Percentiles rank a stretch among this genome's conserved stretches.
These are phyloP conservation scores for Rugonectria rugulosa DNA, from an alignment of 2,329 filamentous ascomycete genomes.

Conservation along the genomic window DNA sequence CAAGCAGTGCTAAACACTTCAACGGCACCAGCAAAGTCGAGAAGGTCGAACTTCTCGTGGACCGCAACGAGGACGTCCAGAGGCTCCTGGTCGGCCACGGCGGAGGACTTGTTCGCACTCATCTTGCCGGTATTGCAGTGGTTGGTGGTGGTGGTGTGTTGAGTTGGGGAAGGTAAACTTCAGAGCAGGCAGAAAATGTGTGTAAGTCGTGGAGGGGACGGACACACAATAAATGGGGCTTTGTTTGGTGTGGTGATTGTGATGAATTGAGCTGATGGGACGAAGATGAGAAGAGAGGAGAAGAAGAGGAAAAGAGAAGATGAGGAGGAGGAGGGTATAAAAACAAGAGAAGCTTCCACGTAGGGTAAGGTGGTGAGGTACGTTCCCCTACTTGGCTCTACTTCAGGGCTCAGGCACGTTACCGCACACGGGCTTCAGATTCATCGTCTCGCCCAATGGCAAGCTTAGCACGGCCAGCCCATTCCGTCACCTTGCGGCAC, in stretches of 20 bases:
- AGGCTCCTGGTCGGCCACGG: slow-evolving; percentile 64
- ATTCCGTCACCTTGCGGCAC: slow-evolving; percentile 11
- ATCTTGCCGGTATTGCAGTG: slow-evolving; percentile 54
- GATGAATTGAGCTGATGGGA: slow-evolving; percentile 33
- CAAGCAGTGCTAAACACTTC: slow-evolving; percentile 60
- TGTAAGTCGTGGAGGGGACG: slow-evolving; percentile 21
- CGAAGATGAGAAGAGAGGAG: slow-evolving; percentile 31
- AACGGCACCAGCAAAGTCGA: slow-evolving; percentile 65
- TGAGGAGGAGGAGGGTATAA: slow-evolving; percentile 35
- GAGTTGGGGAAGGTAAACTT: slow-evolving; percentile 17
- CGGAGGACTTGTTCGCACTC: slow-evolving; percentile 64
- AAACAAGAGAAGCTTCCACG: slow-evolving; percentile 14
- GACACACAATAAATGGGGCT: slow-evolving; percentile 24
- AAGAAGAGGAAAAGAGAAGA: slow-evolving; percentile 31
- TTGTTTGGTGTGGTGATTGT: slow-evolving; percentile 18
- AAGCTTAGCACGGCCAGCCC: slow-evolving; percentile 1
- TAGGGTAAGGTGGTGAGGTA: slow-evolving; percentile 14
- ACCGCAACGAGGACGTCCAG: slow-evolving; percentile 68
- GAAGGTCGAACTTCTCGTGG: slow-evolving; percentile 65
- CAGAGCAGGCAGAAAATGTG: slow-evolving; percentile 18
- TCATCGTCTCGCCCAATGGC: not conserved
- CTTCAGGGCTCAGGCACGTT: slow-evolving; percentile 13
- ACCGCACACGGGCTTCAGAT: not conserved
- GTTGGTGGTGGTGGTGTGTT: slow-evolving; percentile 35
- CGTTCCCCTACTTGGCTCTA: slow-evolving; percentile 8